Evolutionary conservation across 805 yeast genomes (phyloP), one percentile per base, ranked within the genome.

Genomic region (Yamadazyma philogaea): DNA sequence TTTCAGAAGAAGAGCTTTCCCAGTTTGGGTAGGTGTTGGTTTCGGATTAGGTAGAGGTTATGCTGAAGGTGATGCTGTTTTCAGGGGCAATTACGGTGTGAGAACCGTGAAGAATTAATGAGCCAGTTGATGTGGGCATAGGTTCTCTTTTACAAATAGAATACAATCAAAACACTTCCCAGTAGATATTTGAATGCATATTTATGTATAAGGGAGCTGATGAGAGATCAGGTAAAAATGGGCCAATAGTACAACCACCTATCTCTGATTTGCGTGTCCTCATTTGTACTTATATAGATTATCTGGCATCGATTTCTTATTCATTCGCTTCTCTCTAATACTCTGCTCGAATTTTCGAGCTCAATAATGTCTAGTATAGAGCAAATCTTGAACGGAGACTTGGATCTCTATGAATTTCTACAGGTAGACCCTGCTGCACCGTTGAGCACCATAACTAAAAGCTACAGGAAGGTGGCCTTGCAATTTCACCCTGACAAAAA

Each of bases 21-120:
- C 99, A 42, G 98, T 91, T 33, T 90, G 97, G 96, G 68, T 91
- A 48, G 99, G 99, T 52, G 70, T 89, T 51, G 99, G 99, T 30
- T 91, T 93, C 58, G 99, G 99, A 53, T 77, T 90, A 49, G 99
- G 99, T 52, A 84, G 96, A 74, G 96, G 96, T 42, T 93, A 89
- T 68, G 82, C 98, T 47, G 99, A 93, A 72, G 99, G 98, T 48
- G 98, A 93, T 61, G 95, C 97, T 47, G 85, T 90, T 44, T 91
- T 93, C 78, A 84, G 97, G 71, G 78, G 87, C 11, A 61, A 57
- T 54, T 87, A 84, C 49, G 95, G 95, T 43, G 63, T 83, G 49
- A 82, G 95, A 75, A 71, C 81, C 40, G 79, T 82, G 45, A 81
- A 80, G 59, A 87, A 87, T 46, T 85, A 66, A 63, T 24, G 28